Base-by-base conservation (phyloP, 2,329 filamentous ascomycete species). In the Colletotrichum musicola region DNA sequence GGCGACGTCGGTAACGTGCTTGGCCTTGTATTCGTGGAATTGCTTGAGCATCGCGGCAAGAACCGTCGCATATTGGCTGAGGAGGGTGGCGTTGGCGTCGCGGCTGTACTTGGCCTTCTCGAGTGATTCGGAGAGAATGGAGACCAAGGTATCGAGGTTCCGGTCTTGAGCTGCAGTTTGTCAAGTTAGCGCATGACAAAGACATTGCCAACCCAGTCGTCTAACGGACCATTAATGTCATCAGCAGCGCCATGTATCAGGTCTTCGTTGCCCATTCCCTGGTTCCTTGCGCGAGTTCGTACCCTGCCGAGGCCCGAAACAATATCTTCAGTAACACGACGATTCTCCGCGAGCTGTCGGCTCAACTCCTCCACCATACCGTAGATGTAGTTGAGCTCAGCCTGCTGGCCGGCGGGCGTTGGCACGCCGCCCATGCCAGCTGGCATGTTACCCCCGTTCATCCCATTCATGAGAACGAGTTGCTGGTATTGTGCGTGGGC, bases 351-450 rank as follows among this genome's bases (percentile, higher is more conserved):
- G 35, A 91, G 82, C 75, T 90, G 87, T 40, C 86, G 85, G 73
- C 88, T 90, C 55, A 91, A 82, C 75, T 90, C 88, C 74, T 92
- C 89, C 12, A 92, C 89, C 86, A 91, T 89, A 72, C 84, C 83
- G 75, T 91, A 90, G 74, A 92, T 90, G 78, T 90, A 89, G 75
- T 90, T 90, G 69, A 92, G 84, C 77, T 92, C 89, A 60, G 89
- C 86, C 77, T 91, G 89, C 76, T 92, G 89, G 55, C 89, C 89
- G 18, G 89, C 89, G n/a, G 89, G 89, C 16, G 87, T 89, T 14
- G 89, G 88, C 51, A 85, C 82, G 22, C 66, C 66, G 55, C 84
- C 82, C 65, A 85, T 83, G 68, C 82, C 83, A 38, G 79, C 80
- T 30, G 81, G 78, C 79, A 84, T 81, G 73, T 81, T 82, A 71